Percentiles rank a stretch among this genome's conserved stretches.
Conservation (phyloP, 352 stramenopile species). For the Globisporangium polare region DNA sequence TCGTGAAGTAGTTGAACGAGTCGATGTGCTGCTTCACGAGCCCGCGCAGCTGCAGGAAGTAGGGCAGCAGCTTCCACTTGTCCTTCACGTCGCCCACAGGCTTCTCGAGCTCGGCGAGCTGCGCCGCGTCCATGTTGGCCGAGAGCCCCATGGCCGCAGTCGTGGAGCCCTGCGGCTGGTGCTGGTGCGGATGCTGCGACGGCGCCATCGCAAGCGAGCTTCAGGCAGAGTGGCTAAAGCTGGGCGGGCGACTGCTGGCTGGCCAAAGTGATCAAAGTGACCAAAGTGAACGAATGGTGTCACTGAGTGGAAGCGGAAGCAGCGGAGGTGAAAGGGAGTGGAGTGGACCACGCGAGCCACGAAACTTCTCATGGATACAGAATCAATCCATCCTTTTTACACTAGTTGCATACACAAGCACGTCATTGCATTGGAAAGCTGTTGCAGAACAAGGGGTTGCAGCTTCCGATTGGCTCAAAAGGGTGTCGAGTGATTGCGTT, state of each 20-base stretch:
- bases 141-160: constrained; percentile 9
- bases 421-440: too few species aligned
- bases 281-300: constrained; percentile 10
- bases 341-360: not conserved
- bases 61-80: constrained; percentile 98
- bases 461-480: too few species aligned
- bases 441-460: too few species aligned
- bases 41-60: constrained; percentile 94
- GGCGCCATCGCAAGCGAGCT: constrained; percentile 1
- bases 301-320: constrained; percentile 7
- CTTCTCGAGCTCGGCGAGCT: constrained; percentile 61
- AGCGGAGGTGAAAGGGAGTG: not conserved
- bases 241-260: constrained; percentile 4
- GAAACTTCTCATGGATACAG: not conserved
- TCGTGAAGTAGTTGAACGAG: constrained; percentile 99
- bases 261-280: not conserved
- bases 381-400: too few species aligned
- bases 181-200: constrained; percentile 6
- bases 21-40: constrained; percentile 99
- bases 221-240: not conserved
- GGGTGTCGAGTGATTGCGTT: not conserved
- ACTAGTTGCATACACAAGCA: too few species aligned
- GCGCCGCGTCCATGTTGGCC: constrained; percentile 17
- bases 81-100: constrained; percentile 83
- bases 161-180: not conserved